Evolutionary conservation across 768 basidiomycete genomes (phyloP), one percentile per base, ranked within the genome.

Genomic region (Termitomyces sp.): DNA sequence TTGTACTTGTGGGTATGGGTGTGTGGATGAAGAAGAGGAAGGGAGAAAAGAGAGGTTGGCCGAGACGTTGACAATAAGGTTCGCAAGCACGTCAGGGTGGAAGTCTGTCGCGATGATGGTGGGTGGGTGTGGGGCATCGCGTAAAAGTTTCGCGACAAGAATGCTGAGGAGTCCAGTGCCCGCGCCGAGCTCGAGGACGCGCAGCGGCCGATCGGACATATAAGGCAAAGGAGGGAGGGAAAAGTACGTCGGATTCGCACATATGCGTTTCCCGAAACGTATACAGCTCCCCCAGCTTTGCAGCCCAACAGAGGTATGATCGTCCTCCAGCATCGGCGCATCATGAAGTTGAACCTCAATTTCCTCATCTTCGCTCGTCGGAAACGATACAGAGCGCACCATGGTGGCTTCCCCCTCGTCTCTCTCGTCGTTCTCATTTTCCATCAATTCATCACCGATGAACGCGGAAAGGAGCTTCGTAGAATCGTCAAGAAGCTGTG

Each of bases 81-180:
- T 94, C 17, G 75, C 72, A 12, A 94, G 79, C 2, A 93, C 91
- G n/a, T 81, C 79, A 0, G 86, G 83, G 69, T 94, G 91, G 65
- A 84, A 93, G 68, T 95, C 92, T 9, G 89, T 92, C 14, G 91
- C 88, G 25, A 86, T 72, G 58, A 93, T 76, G 7, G 62, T 59
- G 1, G 68, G 63, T 20, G 65, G 4, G 59, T 67, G 9, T 84
- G 70, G 15, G 68, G 59, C 62, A 72, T 40, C n/a, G 14, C 62
- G 69, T 1, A 88, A 70, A 25, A 77, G 65, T 60, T 79, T 85
- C 1, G 84, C 83, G 1, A 80, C 75, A 11, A 83, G 78, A 63
- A 95, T 87, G 65, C 90, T 90, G n/a, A 94, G 79, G 58, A 94
- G 75, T 4, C 92, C 92, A 0, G 92, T 94, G 3, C 92, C 92